Conservation (phyloP, 306 rosid species). For the Pueraria montana region DNA sequence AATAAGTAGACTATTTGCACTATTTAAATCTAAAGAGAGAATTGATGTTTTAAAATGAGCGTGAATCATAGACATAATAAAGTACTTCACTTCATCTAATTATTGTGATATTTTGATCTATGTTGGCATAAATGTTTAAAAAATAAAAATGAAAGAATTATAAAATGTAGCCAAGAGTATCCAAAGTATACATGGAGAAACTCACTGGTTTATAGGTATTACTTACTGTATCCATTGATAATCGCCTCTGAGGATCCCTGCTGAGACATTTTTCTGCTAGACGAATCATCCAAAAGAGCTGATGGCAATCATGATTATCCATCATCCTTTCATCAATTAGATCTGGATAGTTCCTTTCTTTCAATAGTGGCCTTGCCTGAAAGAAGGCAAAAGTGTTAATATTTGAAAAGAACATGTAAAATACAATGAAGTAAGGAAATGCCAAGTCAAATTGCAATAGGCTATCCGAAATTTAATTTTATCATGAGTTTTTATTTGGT, state of each 20-base stretch:
- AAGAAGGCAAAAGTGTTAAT: neutral
- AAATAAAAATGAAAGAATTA: neutral
- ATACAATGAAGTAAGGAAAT: neutral
- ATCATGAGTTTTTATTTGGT: neutral
- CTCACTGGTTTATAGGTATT: neutral
- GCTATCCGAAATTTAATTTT: neutral
- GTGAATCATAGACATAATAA: neutral
- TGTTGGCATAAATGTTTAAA: neutral
- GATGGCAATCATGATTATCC: slow-evolving; percentile 71
- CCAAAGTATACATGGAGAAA: neutral
- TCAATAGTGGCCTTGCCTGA: slow-evolving; percentile 84
- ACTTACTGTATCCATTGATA: slow-evolving; percentile 65
- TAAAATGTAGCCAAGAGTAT: neutral
- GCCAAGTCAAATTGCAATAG: neutral
- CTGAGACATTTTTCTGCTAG: slow-evolving; percentile 73
- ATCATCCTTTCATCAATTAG: slow-evolving; percentile 68
- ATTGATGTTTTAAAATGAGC: neutral
- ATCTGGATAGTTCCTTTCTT: slow-evolving; percentile 78
- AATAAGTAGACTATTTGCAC: neutral
- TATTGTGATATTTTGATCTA: neutral
- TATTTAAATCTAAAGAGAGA: neutral
- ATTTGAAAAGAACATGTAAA: neutral
- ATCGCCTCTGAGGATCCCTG: slow-evolving; percentile 69
- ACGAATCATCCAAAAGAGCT: slow-evolving; percentile 79
- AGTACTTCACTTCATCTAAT: neutral